These are phyloP conservation scores for Hygrocybe coccinea DNA, from an alignment of 768 basidiomycete genomes.

Conservation along the genomic window DNA sequence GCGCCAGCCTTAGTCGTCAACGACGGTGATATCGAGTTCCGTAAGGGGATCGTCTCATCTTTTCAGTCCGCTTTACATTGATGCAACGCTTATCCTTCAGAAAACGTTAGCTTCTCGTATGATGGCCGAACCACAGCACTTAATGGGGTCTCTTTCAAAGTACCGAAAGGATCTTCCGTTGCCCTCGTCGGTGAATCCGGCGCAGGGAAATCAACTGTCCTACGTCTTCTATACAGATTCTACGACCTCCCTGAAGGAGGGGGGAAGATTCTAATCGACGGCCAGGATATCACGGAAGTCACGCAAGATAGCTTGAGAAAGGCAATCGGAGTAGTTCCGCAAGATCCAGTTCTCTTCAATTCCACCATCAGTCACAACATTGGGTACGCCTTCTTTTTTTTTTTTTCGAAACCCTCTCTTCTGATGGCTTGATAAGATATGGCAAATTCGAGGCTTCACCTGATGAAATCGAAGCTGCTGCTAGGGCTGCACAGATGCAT, in stretches of 20 bases:
- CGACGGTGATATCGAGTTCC: constrained; percentile 83
- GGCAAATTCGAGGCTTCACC: constrained; percentile 66
- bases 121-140: constrained; percentile 66
- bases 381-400: constrained; percentile 39
- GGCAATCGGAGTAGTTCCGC: constrained; percentile 87
- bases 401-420: neutral
- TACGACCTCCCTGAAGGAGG: constrained; percentile 82
- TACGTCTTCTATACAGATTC: constrained; percentile 87
- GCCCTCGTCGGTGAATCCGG: constrained; percentile 86
- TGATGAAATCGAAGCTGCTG: constrained; percentile 76
- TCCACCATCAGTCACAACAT: constrained; percentile 69
- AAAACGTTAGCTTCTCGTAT: constrained; percentile 85
- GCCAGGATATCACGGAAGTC: constrained; percentile 79
- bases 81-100: constrained; percentile 31
- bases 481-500: constrained; percentile 82
- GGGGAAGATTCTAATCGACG: constrained; percentile 78
- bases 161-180: constrained; percentile 81
- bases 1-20: constrained; percentile 68
- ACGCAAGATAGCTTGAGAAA: constrained; percentile 75
- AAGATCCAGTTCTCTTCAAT: constrained; percentile 75
- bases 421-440: constrained; percentile 43
- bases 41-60: constrained; percentile 35
- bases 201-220: constrained; percentile 76
- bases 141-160: constrained; percentile 77
- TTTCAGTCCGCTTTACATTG: constrained; percentile 1